These are phyloP conservation scores for Lipomyces sp. DNA, from an alignment of 805 yeast genomes.

Conservation along the genomic window DNA sequence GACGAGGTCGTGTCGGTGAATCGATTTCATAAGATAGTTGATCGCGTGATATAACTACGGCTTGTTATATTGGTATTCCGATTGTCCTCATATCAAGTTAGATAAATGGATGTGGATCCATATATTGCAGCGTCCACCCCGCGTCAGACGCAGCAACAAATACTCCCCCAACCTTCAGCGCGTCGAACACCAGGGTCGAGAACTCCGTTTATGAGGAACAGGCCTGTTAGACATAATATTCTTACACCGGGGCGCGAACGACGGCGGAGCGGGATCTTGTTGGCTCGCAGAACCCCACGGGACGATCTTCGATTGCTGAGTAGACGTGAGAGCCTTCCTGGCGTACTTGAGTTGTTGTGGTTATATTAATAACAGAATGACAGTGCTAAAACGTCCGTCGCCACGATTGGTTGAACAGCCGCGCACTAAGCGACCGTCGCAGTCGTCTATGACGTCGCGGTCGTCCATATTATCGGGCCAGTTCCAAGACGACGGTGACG, in stretches of 20 bases:
- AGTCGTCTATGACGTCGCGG: constrained; percentile 2
- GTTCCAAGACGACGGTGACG: not conserved
- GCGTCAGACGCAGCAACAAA: constrained; percentile 9
- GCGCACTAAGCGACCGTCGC: constrained; percentile 1
- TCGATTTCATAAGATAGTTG: not conserved
- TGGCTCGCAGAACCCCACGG: constrained; percentile 28
- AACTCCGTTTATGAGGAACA: constrained; percentile 8
- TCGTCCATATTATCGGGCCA: not conserved
- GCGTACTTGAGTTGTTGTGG: not conserved
- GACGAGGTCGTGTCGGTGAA: no score
- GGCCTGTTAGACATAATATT: constrained; percentile 18
- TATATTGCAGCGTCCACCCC: constrained; percentile 9
- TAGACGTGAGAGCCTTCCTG: constrained; percentile 15
- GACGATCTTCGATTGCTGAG: constrained; percentile 33
- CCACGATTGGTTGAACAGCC: not conserved
- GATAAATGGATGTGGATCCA: not conserved
- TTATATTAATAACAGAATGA: not conserved
- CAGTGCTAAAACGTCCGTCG: not conserved
- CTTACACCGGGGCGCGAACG: constrained; percentile 34
- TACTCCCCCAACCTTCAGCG: not conserved
- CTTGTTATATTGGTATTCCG: not conserved
- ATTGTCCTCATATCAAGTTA: not conserved
- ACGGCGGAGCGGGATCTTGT: constrained; percentile 5
- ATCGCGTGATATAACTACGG: not conserved
- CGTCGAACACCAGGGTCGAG: constrained; percentile 13